Base-by-base conservation (phyloP, 148 eudicot species). In the Vaccinium vitisidaea region DNA sequence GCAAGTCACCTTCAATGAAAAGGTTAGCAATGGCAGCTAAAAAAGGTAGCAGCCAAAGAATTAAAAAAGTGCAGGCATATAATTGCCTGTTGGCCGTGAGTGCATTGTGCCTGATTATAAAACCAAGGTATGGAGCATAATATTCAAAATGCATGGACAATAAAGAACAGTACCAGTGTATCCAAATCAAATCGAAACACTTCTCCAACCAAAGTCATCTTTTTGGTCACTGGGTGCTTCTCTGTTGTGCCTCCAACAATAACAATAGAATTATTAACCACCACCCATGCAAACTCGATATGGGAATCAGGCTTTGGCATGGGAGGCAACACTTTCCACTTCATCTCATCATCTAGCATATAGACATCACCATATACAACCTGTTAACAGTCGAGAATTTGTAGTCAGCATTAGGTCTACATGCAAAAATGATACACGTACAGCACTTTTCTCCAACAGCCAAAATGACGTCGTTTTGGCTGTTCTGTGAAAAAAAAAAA, bases 231-330 rank as follows among this genome's bases (percentile, higher is more conserved):
- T 9, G 99, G 99, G 85, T 97, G 99, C 88, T 97, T 97, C 39
- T 97, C 99, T 12, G 98, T 95, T 18, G 99, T 97, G 81, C 99
- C 99, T 73, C 99, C 99, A 71, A 91, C 97, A 79, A 95, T 91
- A 23, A 94, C 70, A 67, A 97, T 88, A 75, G 98, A 94, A 84
- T 89, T 89, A 83, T 95, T 95, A 32, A 94, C 96, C 85, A 93
- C 49, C 49, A 81, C 86, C 98, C 99, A 97, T 81, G 98, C 98
- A 90, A 97, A 97, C 91, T 95, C 99, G 67, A 97, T 97, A 76
- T 95, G 99, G 36, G 99, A 97, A 87, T 95, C 96, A 46, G 99
- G 98, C 91, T 97, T 97, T 83, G 97, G 99, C 98, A 97, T 94
- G 15, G 98, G 89, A 86, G 98, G 95, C 82, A 95, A 89, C 67